These are phyloP conservation scores for Aureobasidium sp. DNA, from an alignment of 2,329 filamentous ascomycete genomes.

Conservation along the genomic window DNA sequence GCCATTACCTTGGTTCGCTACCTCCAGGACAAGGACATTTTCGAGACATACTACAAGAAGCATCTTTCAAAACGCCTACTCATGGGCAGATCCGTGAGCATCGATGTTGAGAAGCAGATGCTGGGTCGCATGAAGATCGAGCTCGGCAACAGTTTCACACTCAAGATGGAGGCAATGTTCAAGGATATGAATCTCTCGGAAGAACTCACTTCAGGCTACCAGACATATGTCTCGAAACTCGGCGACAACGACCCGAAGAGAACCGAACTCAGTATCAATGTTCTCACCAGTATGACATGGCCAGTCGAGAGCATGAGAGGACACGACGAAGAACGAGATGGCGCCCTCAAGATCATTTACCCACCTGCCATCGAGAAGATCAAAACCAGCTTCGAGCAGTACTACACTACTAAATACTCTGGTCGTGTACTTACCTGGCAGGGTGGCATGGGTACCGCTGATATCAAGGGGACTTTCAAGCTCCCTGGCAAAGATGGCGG, in stretches of 20 bases:
- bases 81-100: conserved; percentile 80
- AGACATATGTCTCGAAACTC: conserved; percentile 54
- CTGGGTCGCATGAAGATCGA: conserved; percentile 96
- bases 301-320: conserved; percentile 76
- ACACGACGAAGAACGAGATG: conserved; percentile 39
- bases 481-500: conserved; percentile 62
- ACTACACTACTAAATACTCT: conserved; percentile 78
- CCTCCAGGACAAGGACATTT: conserved; percentile 84
- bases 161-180: conserved; percentile 95
- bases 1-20: conserved; percentile 83
- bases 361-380: conserved; percentile 65
- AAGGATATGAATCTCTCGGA: conserved; percentile 86
- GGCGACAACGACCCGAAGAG: conserved; percentile 50
- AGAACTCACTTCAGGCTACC: conserved; percentile 72
- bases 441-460: conserved; percentile 67
- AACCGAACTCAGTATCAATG: conserved; percentile 72
- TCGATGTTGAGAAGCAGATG: conserved; percentile 91
- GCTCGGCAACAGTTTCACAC: conserved; percentile 86
- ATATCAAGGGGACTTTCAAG: conserved; percentile 71
- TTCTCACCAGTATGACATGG: conserved; percentile 93
- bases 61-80: conserved; percentile 82
- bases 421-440: conserved; percentile 85
- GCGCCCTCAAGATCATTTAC: conserved; percentile 54
- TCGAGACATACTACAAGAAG: conserved; percentile 97
- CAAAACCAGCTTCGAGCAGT: conserved; percentile 78